Conservation (phyloP, 768 basidiomycete genomes). For the Hemileccinum impolitum region DNA sequence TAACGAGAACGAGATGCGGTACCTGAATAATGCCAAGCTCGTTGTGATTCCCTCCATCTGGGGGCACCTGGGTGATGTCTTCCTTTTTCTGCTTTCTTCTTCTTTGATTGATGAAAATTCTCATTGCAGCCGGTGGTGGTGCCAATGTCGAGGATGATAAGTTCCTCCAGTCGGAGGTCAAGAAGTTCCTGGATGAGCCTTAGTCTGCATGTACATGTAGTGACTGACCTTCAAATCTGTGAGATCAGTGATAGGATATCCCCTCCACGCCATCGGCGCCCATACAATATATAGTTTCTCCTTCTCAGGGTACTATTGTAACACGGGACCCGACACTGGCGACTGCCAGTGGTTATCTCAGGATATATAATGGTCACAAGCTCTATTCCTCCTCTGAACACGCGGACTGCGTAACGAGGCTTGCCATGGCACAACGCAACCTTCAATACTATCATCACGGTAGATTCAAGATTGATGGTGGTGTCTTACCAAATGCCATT, state of each 20-base stretch:
- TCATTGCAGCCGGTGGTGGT: conserved; percentile 41
- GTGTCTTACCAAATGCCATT: conserved; percentile 51
- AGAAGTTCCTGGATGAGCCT: conserved; percentile 41
- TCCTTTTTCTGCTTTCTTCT: neutral
- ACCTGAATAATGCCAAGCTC: conserved; percentile 41
- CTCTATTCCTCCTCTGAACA: neutral
- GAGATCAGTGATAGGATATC: neutral
- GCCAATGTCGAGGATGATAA: conserved; percentile 35
- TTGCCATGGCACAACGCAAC: conserved; percentile 16
- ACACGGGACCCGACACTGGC: neutral
- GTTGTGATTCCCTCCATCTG: conserved; percentile 52
- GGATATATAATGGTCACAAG: too few species aligned
- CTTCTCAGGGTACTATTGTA: neutral
- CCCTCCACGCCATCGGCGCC: neutral
- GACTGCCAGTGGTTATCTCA: too few species aligned
- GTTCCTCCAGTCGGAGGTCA: conserved; percentile 45
- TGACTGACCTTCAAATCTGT: neutral
- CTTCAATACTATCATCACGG: conserved; percentile 53
- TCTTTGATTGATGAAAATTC: neutral
- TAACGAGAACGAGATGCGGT: conserved; percentile 43
- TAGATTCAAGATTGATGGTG: conserved; percentile 49
- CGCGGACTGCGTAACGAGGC: neutral
- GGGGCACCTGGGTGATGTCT: conserved; percentile 49
- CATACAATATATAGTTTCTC: neutral
- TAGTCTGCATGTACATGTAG: conserved; percentile 5